Base-by-base conservation (phyloP, 345 rosid genomes). In the Nasturtium officinale region DNA sequence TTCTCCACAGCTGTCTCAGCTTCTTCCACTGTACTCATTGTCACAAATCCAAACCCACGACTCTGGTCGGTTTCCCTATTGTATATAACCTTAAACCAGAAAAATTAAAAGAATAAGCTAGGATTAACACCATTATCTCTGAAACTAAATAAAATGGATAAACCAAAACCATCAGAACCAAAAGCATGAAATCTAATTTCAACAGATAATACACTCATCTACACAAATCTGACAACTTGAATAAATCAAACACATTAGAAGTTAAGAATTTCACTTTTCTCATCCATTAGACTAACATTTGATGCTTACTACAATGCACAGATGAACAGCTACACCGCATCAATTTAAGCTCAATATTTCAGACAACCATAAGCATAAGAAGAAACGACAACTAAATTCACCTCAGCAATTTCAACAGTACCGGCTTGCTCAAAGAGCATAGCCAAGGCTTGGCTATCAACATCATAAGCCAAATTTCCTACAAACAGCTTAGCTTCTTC, bases 331-430 rank as follows among this genome's bases (percentile, higher is more conserved):
- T 7, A 58, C 3, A 42, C 20, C 21, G 18, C 21, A 64, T 46
- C 16, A 45, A 17, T 18, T 21, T 25, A 58, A 21, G 32, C 50
- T 20, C 28, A 50, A 50, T 15, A 2, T 50, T 21, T 50, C 15
- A 35, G 7, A 11, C 16, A 5, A 35, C 29, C 46, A 35, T 59
- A 20, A 53, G 16, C 63, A 58, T 3, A 17, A 55, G 11, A 25
- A 62, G 23, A 13, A 63, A 17, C 6, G 30, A 25, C 43, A 37
- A 16, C 33, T 18, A 64, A 6, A 35, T 1, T 79, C 57, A 94
- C 98, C 97, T 90, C 97, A 8, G 98, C 87, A 82, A 91, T 83
- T 75, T 94, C 98, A 65, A 94, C 98, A 50, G 89, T 87, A 38
- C 98, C 98, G 67, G 95, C 89, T 76, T 86, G 78, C 79, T 94